Conservation (phyloP, 2,329 filamentous ascomycete species). For the Aspergillus floridensis region DNA sequence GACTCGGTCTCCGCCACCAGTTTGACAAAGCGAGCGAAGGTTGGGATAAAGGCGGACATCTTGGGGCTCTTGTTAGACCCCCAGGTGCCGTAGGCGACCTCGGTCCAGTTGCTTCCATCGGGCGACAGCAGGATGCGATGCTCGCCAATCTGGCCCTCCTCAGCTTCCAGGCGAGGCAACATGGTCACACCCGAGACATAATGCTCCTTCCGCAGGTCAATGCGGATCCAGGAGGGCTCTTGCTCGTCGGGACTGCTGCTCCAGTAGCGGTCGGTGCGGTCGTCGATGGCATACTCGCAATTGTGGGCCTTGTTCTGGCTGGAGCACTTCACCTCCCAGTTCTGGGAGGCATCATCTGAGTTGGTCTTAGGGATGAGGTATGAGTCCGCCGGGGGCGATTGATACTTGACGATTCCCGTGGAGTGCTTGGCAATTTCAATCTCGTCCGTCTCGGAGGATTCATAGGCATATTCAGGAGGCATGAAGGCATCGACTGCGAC, state of each 20-base stretch:
- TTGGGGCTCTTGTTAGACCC: constrained; percentile 19
- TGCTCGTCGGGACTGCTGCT: constrained; percentile 3
- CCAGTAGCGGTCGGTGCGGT: constrained; percentile 15
- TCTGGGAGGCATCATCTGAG: not conserved
- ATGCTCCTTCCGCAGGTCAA: constrained; percentile 14
- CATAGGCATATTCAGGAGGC: constrained; percentile 15
- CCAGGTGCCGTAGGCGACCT: constrained; percentile 24
- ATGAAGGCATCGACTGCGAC: constrained; percentile 17
- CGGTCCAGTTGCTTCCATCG: constrained; percentile 11
- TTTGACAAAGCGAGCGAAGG: constrained; percentile 14
- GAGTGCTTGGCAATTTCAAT: not conserved
- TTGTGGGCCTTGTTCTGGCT: constrained; percentile 1
- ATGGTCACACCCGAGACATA: constrained; percentile 19
- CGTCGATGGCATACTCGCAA: constrained; percentile 18
- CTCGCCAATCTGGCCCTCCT: constrained; percentile 9
- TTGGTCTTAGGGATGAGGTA: constrained; percentile 4
- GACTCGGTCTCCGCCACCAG: constrained; percentile 3
- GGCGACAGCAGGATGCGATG: constrained; percentile 10
- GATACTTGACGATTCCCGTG: constrained; percentile 2
- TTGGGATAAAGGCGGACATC: constrained; percentile 18
- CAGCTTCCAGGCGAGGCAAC: constrained; percentile 12
- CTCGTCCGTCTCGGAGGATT: not conserved
- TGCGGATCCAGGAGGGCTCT: not conserved
- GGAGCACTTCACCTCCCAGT: constrained; percentile 4
- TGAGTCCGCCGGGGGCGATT: constrained; percentile 8